Conservation (phyloP, 1,284 basidiomycete species). For the Apiotrichum akiyoshidainum region DNA sequence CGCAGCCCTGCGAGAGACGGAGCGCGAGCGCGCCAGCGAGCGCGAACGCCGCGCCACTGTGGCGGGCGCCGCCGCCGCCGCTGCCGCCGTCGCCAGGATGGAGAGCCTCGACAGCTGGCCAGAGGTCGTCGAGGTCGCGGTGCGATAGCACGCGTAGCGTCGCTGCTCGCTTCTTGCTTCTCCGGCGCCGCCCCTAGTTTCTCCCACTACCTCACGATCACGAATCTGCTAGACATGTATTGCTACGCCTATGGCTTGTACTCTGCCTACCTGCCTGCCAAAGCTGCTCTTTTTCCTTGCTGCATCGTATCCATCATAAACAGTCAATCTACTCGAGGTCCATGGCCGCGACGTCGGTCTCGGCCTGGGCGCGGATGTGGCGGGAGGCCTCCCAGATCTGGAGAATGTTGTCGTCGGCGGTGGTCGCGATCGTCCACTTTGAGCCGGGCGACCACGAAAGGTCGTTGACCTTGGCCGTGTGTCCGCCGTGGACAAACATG, state of each 20-base stretch:
- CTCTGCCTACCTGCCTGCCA: not conserved
- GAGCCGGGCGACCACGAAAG: conserved; percentile 50
- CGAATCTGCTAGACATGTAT: not conserved
- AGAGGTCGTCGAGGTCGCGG: conserved; percentile 11
- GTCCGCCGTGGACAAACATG: conserved; percentile 84
- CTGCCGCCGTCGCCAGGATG: not conserved
- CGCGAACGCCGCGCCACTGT: conserved; percentile 2
- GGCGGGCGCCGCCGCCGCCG: not conserved
- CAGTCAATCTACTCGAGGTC: conserved; percentile 40
- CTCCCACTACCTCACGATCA: no score
- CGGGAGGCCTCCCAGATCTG: conserved; percentile 52
- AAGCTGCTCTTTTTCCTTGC: no score
- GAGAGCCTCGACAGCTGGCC: conserved; percentile 7
- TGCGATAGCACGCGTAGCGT: not conserved
- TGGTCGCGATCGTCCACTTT: conserved; percentile 51
- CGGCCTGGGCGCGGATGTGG: conserved; percentile 51
- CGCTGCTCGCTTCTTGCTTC: no score
- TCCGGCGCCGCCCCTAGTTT: no score
- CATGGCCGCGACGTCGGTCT: conserved; percentile 44
- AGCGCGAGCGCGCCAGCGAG: conserved; percentile 12
- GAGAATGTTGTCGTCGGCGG: conserved; percentile 56
- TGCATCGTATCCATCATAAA: no score
- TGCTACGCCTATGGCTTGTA: no score
- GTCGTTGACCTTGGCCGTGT: conserved; percentile 51
- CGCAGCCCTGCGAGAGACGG: conserved; percentile 10